phyloP scores from a whole-genome alignment of 257 asterid genomes.

The Phtheirospermum japonicum region DNA sequence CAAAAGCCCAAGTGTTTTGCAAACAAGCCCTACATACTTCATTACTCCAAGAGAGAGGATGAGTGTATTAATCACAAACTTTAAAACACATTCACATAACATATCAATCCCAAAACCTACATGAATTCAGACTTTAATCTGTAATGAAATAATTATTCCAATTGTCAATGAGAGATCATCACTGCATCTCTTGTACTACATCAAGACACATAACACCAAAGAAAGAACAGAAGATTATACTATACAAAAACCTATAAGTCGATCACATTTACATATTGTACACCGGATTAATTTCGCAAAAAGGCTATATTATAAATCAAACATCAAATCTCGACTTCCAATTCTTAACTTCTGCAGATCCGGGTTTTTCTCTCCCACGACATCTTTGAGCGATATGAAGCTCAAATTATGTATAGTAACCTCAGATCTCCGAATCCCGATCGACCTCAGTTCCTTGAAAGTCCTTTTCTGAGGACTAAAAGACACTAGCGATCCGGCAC shows the following conservation, averaged over 20 bases:
- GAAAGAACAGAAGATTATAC: background rate
- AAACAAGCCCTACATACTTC: too few species aligned
- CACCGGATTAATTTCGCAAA: background rate
- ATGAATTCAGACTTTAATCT: too few species aligned
- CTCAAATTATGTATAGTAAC: constrained; percentile 40
- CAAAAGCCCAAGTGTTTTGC: too few species aligned
- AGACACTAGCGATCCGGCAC: constrained; percentile 38
- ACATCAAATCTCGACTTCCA: constrained; percentile 8
- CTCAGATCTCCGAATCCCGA: constrained; percentile 24
- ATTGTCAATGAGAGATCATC: background rate
- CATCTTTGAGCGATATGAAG: constrained; percentile 44
- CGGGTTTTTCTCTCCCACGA: constrained; percentile 25
- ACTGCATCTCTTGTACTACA: background rate
- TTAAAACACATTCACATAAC: too few species aligned
- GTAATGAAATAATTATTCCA: too few species aligned
- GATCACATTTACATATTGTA: background rate
- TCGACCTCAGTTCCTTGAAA: constrained; percentile 41
- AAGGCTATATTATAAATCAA: constrained; percentile 22
- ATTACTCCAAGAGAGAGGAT: too few species aligned
- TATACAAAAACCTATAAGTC: background rate
- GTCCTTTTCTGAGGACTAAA: constrained; percentile 43
- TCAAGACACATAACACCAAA: background rate
- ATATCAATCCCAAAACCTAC: too few species aligned
- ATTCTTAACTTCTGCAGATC: constrained; percentile 21
- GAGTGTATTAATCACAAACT: too few species aligned